phyloP scores from a whole-genome alignment of 306 rosid species.

The Corylus heterophylla region DNA sequence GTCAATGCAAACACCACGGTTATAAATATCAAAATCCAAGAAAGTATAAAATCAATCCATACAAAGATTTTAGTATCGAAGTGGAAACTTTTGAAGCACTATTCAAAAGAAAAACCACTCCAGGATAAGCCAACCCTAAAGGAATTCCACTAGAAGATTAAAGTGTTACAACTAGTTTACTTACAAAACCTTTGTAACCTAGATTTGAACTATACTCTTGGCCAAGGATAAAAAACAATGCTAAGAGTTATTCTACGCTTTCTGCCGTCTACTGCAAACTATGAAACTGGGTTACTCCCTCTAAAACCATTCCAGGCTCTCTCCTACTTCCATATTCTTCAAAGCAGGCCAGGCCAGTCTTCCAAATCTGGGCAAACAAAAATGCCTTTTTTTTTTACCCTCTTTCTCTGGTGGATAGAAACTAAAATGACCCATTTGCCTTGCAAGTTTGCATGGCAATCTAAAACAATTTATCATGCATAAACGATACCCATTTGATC shows the following conservation, averaged over 20 bases:
- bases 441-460: slow-evolving; percentile 1
- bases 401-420: background rate
- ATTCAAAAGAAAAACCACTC: too few relatives aligned
- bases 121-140: too few relatives aligned
- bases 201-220: too few relatives aligned
- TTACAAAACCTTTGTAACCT: too few relatives aligned
- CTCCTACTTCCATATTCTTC: background rate
- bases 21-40: too few relatives aligned
- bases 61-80: too few relatives aligned
- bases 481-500: background rate
- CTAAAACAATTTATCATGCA: background rate
- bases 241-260: background rate
- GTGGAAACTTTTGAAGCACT: too few relatives aligned
- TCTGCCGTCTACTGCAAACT: background rate
- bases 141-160: too few relatives aligned
- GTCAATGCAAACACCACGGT: too few relatives aligned
- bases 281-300: background rate
- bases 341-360: background rate
- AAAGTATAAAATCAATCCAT: too few relatives aligned
- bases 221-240: too few relatives aligned
- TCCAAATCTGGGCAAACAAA: background rate
- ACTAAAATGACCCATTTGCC: slow-evolving; percentile 7
- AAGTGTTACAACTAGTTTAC: too few relatives aligned
- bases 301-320: background rate
- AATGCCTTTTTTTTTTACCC: background rate